These are phyloP conservation scores for Oxyria digyna DNA, from an alignment of 148 eudicot species.

Conservation along the genomic window DNA sequence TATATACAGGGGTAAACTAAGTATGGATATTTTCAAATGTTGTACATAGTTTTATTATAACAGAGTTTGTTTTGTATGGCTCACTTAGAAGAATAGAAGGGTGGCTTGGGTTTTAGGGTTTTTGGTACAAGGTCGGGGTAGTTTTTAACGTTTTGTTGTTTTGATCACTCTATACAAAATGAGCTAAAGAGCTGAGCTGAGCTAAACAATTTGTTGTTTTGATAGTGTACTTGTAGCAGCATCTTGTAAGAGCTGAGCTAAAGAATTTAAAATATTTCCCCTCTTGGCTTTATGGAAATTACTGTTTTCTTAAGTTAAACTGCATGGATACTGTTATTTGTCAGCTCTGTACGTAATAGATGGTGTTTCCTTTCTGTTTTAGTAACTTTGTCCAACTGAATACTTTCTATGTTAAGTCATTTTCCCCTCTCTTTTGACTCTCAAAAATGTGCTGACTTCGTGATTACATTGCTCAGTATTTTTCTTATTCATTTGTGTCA, in stretches of 20 bases:
- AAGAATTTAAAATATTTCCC: background rate
- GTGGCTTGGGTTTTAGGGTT: too few species aligned
- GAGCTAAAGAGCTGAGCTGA: too few species aligned
- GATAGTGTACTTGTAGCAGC: background rate
- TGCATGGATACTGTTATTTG: background rate
- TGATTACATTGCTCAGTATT: background rate
- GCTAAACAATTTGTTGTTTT: too few species aligned
- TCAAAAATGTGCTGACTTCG: background rate
- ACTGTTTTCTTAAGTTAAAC: background rate
- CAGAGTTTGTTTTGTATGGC: background rate
- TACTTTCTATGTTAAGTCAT: background rate
- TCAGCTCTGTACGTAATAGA: background rate
- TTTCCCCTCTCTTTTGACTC: background rate
- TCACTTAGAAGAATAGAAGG: background rate
- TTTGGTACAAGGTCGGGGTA: too few species aligned
- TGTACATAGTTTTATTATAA: too few species aligned
- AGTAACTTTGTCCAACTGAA: background rate
- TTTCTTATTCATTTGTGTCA: background rate
- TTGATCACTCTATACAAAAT: too few species aligned
- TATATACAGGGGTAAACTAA: background rate
- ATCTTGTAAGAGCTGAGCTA: background rate
- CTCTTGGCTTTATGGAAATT: background rate
- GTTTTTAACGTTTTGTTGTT: too few species aligned
- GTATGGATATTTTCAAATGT: background rate
- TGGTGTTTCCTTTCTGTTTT: background rate